Percentiles rank a stretch among this genome's conserved stretches.
These are phyloP conservation scores for Paraconiothyrium sp. DNA, from an alignment of 2,329 filamentous ascomycete genomes.

Conservation along the genomic window DNA sequence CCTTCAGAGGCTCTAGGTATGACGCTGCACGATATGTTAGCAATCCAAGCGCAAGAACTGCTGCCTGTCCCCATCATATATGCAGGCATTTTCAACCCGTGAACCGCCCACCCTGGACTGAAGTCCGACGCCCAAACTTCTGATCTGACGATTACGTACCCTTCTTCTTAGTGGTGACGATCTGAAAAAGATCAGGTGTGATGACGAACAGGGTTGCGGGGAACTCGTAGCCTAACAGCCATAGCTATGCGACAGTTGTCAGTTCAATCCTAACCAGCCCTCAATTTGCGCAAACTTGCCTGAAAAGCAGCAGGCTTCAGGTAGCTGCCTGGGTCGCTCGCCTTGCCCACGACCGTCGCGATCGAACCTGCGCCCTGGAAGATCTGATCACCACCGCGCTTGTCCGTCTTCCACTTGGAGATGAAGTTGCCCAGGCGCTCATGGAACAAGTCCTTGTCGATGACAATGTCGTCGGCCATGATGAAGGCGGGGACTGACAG, in stretches of 20 bases:
- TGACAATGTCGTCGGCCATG: constrained; percentile 81
- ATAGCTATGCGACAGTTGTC: constrained; percentile 72
- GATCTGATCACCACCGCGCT: constrained; percentile 82
- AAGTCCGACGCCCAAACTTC: neutral
- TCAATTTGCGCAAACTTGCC: constrained; percentile 63
- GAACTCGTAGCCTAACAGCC: constrained; percentile 98
- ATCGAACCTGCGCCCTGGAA: constrained; percentile 90
- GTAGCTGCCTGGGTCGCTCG: constrained; percentile 79
- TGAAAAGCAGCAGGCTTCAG: constrained; percentile 98
- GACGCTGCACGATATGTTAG: constrained; percentile 71
- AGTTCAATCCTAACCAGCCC: constrained; percentile 24
- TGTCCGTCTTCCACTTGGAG: constrained; percentile 95
- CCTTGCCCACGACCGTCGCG: constrained; percentile 92
- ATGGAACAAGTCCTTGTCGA: constrained; percentile 93
- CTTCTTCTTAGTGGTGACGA: constrained; percentile 97
- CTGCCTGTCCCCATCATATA: neutral
- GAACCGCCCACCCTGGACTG: neutral
- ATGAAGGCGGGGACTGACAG: constrained; percentile 37
- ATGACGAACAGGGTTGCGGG: constrained; percentile 94
- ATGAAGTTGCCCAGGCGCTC: constrained; percentile 89
- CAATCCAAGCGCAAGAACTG: constrained; percentile 6
- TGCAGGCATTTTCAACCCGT: neutral
- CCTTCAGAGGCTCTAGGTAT: constrained; percentile 90
- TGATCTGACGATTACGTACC: constrained; percentile 61
- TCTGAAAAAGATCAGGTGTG: constrained; percentile 85